Evolutionary conservation across 331 rosid species (phyloP).

Genomic region (Ulmus americana): DNA sequence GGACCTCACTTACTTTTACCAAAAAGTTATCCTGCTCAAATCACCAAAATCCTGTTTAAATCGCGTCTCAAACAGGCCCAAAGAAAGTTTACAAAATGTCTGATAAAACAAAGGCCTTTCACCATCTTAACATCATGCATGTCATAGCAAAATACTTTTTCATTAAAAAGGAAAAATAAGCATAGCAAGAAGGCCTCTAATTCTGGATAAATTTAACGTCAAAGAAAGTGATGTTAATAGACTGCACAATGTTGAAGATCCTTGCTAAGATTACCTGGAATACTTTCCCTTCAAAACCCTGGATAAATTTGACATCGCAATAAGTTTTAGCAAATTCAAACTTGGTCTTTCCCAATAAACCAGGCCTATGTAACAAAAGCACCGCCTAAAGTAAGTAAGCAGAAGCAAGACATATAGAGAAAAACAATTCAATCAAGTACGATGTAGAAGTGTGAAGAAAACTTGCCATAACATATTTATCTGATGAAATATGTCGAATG

Average conservation of each 20-base stretch:
- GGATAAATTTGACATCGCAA: slow-evolving; percentile 53
- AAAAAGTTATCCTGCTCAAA: too few species aligned
- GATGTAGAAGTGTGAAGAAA: slow-evolving; percentile 25
- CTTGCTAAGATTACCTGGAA: slow-evolving; percentile 52
- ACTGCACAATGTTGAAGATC: slow-evolving; percentile 17
- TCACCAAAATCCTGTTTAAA: too few species aligned
- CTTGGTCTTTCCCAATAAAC: slow-evolving; percentile 75
- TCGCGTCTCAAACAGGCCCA: too few species aligned
- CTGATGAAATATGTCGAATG: slow-evolving; percentile 92
- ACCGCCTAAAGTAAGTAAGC: slow-evolving; percentile 14
- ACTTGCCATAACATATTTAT: slow-evolving; percentile 90
- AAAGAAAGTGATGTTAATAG: not conserved
- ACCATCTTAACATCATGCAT: slow-evolving; percentile 22
- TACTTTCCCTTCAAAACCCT: slow-evolving; percentile 53
- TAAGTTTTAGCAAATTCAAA: slow-evolving; percentile 77
- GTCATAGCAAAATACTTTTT: slow-evolving; percentile 18
- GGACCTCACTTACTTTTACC: too few species aligned
- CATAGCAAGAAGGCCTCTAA: not conserved
- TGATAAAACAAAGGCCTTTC: slow-evolving; percentile 6
- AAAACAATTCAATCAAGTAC: slow-evolving; percentile 12
- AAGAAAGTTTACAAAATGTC: not conserved
- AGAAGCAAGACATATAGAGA: slow-evolving; percentile 14
- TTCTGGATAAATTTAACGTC: not conserved
- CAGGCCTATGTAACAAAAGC: slow-evolving; percentile 62
- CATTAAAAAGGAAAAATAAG: slow-evolving; percentile 6